Base-by-base conservation (phyloP, 2,329 filamentous ascomycete genomes). In the Hymenotorrendiella dingleyae region DNA sequence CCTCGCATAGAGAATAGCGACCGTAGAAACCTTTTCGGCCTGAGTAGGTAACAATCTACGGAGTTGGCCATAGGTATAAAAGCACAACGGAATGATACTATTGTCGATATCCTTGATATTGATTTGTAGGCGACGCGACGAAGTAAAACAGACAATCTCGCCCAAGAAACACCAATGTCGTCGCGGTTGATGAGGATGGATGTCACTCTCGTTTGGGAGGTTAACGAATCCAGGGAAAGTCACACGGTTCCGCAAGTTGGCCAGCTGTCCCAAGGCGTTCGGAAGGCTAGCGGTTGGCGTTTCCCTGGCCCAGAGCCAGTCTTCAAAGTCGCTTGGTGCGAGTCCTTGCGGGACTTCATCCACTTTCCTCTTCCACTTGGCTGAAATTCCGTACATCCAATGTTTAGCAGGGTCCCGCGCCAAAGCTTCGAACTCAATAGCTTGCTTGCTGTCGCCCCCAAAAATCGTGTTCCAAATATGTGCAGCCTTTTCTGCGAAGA, bases 21-120 rank as follows among this genome's bases (percentile, higher is more conserved):
- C 30, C 3, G 48, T 56, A 26, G 52, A 43, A 29, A 48, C 47
- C 17, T 34, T 45, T 30, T 45, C 35, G 29, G 56, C 26, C 11
- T 38, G n/a, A 20, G 39, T 20, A 42, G 43, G 49, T 39, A 20
- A 36, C 10, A 61, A 37, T 50, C 63, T 59, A 33, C 43, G 44
- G 12, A 58, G 57, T 42, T 48, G 48, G 6, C 43, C 30, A 45
- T 55, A 28, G 7, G 58, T 62, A 43, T 60, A 37, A 39, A 62
- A 63, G 46, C 42, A 43, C 8, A 63, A 43, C 19, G 53, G 55
- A 45, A 61, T 41, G 20, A 21, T 54, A 29, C 9, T 44, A 30
- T 40, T 54, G 12, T 54, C 44, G 37, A 57, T 38, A 54, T 62
- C 57, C 38, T 43, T 52, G 27, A 61, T 29, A 27, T 47, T 40